Conservation (phyloP, 73 alveolate species). For the Uronychia binucleata region DNA sequence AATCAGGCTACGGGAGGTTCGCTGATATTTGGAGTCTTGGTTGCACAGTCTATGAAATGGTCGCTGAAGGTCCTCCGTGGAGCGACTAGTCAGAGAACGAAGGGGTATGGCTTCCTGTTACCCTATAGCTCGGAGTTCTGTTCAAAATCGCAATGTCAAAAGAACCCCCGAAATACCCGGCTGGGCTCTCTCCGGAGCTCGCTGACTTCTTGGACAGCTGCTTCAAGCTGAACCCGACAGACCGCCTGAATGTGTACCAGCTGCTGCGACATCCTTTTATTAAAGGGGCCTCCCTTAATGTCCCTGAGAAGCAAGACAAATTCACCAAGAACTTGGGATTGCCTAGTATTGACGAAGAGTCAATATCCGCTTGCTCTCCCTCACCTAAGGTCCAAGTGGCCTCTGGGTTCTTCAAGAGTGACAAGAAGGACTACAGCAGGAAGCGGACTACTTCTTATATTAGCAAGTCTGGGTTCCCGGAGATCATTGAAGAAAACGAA, state of each 20-base stretch:
- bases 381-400: background rate
- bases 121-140: constrained; percentile 41
- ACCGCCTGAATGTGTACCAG: constrained; percentile 71
- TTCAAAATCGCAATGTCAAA: constrained; percentile 49
- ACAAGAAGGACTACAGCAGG: too few relatives aligned
- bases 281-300: background rate
- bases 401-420: too few relatives aligned
- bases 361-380: background rate
- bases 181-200: constrained; percentile 50
- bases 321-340: background rate
- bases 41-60: constrained; percentile 77
- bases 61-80: constrained; percentile 72
- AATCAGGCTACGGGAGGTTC: constrained; percentile 58
- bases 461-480: too few relatives aligned
- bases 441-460: too few relatives aligned
- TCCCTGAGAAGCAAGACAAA: background rate
- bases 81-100: constrained; percentile 27
- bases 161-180: constrained; percentile 71
- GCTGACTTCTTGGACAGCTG: constrained; percentile 71
- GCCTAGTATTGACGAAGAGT: background rate
- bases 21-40: constrained; percentile 88
- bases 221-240: constrained; percentile 57
- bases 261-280: constrained; percentile 73
- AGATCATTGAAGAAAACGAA: too few relatives aligned
- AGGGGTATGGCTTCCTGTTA: constrained; percentile 38